A percentile compares a stretch with the other conserved stretches of the same genome.
phyloP scores from a whole-genome alignment of 352 stramenopile species.

The Thraustochytrium striatum region DNA sequence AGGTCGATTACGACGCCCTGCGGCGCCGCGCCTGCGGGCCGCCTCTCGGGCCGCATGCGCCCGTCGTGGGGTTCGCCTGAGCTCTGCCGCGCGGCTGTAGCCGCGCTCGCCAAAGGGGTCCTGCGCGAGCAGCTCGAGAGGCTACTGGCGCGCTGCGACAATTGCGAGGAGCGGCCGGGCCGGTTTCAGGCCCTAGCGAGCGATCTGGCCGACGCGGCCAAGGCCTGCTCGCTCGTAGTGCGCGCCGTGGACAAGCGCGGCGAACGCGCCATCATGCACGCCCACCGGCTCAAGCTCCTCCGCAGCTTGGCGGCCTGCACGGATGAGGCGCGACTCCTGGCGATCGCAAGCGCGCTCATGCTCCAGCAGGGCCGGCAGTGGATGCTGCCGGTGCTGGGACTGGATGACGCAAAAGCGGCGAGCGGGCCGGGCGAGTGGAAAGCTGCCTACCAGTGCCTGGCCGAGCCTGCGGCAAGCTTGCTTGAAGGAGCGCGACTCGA shows the following conservation, averaged over 20 bases:
- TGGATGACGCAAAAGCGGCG: neutral
- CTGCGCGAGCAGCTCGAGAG: neutral
- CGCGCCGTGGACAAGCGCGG: neutral
- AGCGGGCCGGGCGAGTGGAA: neutral
- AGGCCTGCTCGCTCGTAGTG: constrained; percentile 10
- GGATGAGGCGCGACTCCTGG: neutral
- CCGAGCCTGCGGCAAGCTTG: neutral
- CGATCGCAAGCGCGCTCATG: neutral
- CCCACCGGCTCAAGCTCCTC: neutral
- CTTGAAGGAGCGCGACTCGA: neutral
- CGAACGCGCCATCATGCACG: neutral
- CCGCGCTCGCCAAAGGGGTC: neutral
- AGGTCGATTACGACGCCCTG: neutral
- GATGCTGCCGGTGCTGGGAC: neutral
- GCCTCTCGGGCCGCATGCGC: neutral
- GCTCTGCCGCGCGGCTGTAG: neutral
- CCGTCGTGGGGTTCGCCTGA: neutral
- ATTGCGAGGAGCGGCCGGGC: neutral
- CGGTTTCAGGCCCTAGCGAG: neutral
- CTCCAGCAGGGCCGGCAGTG: constrained; percentile 8
- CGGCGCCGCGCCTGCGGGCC: neutral
- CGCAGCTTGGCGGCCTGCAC: neutral
- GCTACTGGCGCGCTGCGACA: neutral
- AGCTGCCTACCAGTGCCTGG: neutral
- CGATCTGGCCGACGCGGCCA: neutral